phyloP scores from a whole-genome alignment of 768 basidiomycete species.

The Hortiboletus flavorubellus region DNA sequence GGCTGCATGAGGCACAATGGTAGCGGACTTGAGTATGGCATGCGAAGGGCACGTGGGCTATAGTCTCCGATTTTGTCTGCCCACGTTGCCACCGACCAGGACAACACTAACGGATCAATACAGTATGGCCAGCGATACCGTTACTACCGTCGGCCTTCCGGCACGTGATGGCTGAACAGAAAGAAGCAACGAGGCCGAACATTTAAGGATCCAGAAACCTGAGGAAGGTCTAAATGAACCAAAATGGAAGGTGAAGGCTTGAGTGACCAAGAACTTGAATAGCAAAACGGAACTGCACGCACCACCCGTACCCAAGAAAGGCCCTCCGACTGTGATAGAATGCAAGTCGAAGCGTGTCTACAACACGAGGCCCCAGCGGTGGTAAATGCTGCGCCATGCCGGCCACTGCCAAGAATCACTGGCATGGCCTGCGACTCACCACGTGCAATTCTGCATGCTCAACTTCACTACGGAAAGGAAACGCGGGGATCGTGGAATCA shows the following conservation, averaged over 20 bases:
- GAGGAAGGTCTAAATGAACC: background rate
- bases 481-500: background rate
- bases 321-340: background rate
- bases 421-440: background rate
- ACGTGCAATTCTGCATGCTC: background rate
- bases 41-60: background rate
- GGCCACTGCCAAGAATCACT: background rate
- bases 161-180: background rate
- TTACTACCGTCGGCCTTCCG: background rate
- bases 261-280: background rate
- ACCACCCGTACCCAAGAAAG: background rate
- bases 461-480: background rate
- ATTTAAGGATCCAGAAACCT: background rate
- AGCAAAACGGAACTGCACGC: background rate
- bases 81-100: background rate
- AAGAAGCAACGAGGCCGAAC: background rate
- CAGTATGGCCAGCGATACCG: background rate
- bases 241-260: background rate
- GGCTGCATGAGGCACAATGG: background rate
- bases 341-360: background rate
- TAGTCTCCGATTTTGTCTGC: background rate
- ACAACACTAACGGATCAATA: too few relatives aligned
- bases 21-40: background rate
- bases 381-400: background rate
- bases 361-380: background rate